Percentiles rank a stretch among this genome's conserved stretches.
These are phyloP conservation scores for Tolypocladium ophioglossoides DNA, from an alignment of 2,329 filamentous ascomycete species.

Conservation along the genomic window DNA sequence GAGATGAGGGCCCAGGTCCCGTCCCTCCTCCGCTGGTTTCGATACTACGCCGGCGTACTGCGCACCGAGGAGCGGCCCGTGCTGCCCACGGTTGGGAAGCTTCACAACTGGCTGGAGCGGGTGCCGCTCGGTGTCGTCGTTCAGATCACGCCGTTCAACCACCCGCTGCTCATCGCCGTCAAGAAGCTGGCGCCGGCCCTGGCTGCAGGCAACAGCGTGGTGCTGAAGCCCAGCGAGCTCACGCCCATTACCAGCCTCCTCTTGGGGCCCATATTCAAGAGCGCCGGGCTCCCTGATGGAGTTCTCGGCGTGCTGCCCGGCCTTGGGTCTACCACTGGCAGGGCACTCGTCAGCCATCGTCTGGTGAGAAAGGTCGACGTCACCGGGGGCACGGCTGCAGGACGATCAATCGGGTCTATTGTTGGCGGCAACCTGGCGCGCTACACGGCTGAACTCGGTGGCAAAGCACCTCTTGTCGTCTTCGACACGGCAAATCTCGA, in stretches of 20 bases:
- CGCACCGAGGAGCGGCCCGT: conserved; percentile 58
- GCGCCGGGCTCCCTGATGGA: conserved; percentile 60
- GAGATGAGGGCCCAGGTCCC: conserved; percentile 63
- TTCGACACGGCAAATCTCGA: conserved; percentile 55
- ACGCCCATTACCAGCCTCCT: conserved; percentile 51
- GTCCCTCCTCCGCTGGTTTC: conserved; percentile 57
- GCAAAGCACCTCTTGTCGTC: conserved; percentile 60
- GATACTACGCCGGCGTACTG: conserved; percentile 57
- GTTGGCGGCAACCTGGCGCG: conserved; percentile 57
- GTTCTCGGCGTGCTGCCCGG: conserved; percentile 55
- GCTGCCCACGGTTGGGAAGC: conserved; percentile 51
- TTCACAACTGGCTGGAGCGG: conserved; percentile 45
- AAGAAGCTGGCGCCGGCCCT: conserved; percentile 52
- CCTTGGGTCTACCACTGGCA: conserved; percentile 39
- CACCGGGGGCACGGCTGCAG: conserved; percentile 64
- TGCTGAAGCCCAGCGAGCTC: conserved; percentile 53
- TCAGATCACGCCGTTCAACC: conserved; percentile 48
- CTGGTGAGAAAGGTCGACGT: conserved; percentile 58
- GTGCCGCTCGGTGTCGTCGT: conserved; percentile 47
- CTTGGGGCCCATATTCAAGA: conserved; percentile 48
- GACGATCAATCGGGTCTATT: conserved; percentile 55
- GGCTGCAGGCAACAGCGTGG: conserved; percentile 46
- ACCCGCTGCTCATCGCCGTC: conserved; percentile 45
- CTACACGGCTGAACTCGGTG: conserved; percentile 61
- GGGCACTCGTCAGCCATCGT: conserved; percentile 40